Conservation (phyloP, 2,329 filamentous ascomycete genomes). For the Ceratocystis ficicola region DNA sequence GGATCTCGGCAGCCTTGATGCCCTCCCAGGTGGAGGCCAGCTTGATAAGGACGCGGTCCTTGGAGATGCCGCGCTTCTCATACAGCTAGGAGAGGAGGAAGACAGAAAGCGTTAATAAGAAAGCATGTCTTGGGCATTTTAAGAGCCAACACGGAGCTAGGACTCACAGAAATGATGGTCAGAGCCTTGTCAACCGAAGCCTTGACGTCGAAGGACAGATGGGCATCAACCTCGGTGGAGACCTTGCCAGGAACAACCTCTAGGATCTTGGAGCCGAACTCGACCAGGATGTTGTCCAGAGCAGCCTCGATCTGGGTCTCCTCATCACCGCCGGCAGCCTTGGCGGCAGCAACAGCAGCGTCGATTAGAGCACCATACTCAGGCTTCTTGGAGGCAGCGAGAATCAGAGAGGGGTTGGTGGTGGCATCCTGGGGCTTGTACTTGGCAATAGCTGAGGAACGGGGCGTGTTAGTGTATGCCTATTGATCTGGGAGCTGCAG, state of each 20-base stretch:
- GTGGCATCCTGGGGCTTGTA: slow-evolving; percentile 99
- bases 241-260: slow-evolving; percentile 96
- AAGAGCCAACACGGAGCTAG: background rate
- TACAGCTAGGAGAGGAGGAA: slow-evolving; percentile 55
- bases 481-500: slow-evolving; percentile 9
- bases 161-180: slow-evolving; percentile 79
- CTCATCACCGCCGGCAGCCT: slow-evolving; percentile 54
- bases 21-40: slow-evolving; percentile 98
- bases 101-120: background rate
- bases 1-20: slow-evolving; percentile 95
- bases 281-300: slow-evolving; percentile 86
- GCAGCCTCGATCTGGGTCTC: slow-evolving; percentile 80
- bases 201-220: slow-evolving; percentile 90
- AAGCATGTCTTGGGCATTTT: background rate
- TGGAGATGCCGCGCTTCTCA: slow-evolving; percentile 78
- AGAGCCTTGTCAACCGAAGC: slow-evolving; percentile 89
- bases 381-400: slow-evolving; percentile 94
- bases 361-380: slow-evolving; percentile 93
- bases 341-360: slow-evolving; percentile 71
- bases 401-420: slow-evolving; percentile 97
- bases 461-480: slow-evolving; percentile 23
- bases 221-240: slow-evolving; percentile 94
- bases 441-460: slow-evolving; percentile 74
- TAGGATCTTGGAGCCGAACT: slow-evolving; percentile 97
- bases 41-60: slow-evolving; percentile 97